Evolutionary conservation across 352 stramenopile genomes (phyloP), one percentile per base, ranked within the genome.

Genomic region (Phytophthora vignae): DNA sequence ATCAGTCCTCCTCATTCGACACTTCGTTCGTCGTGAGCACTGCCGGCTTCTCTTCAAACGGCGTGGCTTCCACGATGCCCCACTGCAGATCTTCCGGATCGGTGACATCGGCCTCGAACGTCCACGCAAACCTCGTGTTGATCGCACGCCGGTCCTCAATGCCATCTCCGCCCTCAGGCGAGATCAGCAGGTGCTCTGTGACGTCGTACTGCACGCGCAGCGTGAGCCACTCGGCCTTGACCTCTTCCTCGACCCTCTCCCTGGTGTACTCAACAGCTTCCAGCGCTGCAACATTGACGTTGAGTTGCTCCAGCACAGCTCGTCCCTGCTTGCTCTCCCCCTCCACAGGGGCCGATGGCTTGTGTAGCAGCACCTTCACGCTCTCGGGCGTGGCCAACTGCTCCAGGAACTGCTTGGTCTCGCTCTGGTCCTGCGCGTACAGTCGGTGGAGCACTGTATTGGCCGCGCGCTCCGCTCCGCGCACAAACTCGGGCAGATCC

Each of bases 21-120:
- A 46, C 46, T 56, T 14, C 44, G 22, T 54, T 65, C 38, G 54
- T 42, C 52, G 46, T 71, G 6, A 78, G 44, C 25, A 79, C 57
- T 7, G 67, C 73, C 38, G 59, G 42, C n/a, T 74, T 77, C 54
- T 80, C 73, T 4, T 71, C 33, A 50, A 89, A 87, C 10, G 79
- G 68, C 27, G 73, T 82, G 3, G 72, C 79, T 0, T 65, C 55
- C 3, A 79, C 63, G 55, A 91, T 87, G 4, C 19, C 60, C 79
- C 84, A 91, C 25, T 90, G 70, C 5, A 87, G 15, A 8, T 71
- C 25, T 1, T 77, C 72, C 0, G 76, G 49, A 0, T 73, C 65
- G 9, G 73, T 88, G 49, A 91, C 81, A 44, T 84, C 77, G 3
- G 81, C 76, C 66, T 87, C 81, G 44, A 91, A 91, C 9, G 79